A percentile compares a stretch with the other conserved stretches of the same genome.
Evolutionary conservation across 2,329 filamentous ascomycete genomes (phyloP).

Genomic region (Pseudogymnoascus sp.): DNA sequence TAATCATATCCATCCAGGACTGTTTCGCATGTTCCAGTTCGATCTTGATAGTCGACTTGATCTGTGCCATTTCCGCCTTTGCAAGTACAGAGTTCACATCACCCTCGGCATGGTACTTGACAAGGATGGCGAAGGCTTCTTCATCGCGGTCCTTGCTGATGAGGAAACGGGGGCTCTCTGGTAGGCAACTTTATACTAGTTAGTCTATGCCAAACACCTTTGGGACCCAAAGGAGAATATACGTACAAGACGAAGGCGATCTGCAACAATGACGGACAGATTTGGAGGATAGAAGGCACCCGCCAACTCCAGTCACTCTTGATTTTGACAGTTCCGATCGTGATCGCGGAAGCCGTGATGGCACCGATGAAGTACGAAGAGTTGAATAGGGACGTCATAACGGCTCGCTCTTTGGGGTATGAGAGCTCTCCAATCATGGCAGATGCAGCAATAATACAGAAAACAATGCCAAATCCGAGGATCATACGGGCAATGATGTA

Average conservation of each 20-base stretch:
- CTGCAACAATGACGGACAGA: conserved; percentile 23
- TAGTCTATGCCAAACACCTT: not conserved
- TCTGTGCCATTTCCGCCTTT: conserved; percentile 53
- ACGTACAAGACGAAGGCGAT: conserved; percentile 21
- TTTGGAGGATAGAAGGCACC: conserved; percentile 37
- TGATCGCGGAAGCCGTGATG: conserved; percentile 37
- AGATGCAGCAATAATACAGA: conserved; percentile 45
- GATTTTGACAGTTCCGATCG: conserved; percentile 38
- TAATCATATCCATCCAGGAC: conserved; percentile 47
- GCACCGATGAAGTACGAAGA: conserved; percentile 44
- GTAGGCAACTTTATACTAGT: conserved; percentile 33
- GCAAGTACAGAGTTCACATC: conserved; percentile 45
- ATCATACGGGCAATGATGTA: conserved; percentile 46
- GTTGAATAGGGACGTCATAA: conserved; percentile 48
- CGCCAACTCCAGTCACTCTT: conserved; percentile 34
- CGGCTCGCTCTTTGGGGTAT: conserved; percentile 46
- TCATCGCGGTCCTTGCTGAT: conserved; percentile 51
- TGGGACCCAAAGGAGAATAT: not conserved
- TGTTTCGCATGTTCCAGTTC: conserved; percentile 47
- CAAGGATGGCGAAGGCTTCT: conserved; percentile 49
- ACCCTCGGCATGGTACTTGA: conserved; percentile 44
- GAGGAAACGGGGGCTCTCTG: conserved; percentile 51
- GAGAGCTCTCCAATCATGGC: conserved; percentile 47
- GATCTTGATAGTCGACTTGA: conserved; percentile 47
- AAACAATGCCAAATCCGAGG: conserved; percentile 47